A percentile compares a stretch with the other conserved stretches of the same genome.
These are phyloP conservation scores for Stentor coeruleus DNA, from an alignment of 73 alveolate genomes.

Conservation along the genomic window DNA sequence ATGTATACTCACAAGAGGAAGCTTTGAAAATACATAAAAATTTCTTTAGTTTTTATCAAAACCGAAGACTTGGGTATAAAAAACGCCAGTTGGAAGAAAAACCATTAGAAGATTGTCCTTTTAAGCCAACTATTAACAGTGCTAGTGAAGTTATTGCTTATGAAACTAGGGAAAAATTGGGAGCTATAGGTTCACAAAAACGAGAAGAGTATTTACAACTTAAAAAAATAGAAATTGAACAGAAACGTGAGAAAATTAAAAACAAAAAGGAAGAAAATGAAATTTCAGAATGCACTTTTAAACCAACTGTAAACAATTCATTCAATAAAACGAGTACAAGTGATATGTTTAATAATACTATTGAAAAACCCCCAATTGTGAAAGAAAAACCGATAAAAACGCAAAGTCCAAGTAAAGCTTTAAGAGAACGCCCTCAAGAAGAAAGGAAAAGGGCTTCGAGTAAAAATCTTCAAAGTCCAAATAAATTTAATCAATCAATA, in stretches of 20 bases:
- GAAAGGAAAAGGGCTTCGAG: no score
- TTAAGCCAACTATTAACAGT: not conserved
- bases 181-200: not conserved
- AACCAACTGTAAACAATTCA: no score
- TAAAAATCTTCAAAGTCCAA: no score
- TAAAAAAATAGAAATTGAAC: not conserved
- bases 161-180: not conserved
- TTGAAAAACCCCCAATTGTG: no score
- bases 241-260: not conserved
- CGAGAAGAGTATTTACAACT: not conserved
- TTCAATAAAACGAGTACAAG: no score
- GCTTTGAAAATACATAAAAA: not conserved
- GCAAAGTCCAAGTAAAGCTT: no score
- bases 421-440: no score
- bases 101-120: not conserved
- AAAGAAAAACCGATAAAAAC: no score
- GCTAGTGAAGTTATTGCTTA: not conserved
- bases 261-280: not conserved
- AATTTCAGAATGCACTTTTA: not conserved
- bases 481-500: no score
- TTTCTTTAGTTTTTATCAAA: not conserved
- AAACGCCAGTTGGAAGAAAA: no score
- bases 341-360: no score
- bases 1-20: not conserved
- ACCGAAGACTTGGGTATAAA: not conserved